Evolutionary conservation across 495 filamentous ascomycete genomes (phyloP).

Genomic region (Xanthoparmelia taractica): DNA sequence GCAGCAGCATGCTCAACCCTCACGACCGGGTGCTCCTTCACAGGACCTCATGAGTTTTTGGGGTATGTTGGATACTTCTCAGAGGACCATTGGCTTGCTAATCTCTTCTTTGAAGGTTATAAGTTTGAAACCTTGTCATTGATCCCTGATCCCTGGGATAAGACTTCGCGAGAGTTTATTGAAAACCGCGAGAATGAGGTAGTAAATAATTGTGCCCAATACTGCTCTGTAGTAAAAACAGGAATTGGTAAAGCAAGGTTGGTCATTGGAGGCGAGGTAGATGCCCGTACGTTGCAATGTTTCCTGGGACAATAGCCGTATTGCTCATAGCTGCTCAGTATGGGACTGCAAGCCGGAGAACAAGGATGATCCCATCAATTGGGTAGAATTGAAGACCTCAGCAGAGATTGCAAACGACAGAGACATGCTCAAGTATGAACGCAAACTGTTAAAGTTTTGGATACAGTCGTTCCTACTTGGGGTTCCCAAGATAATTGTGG

Average conservation of each 20-base stretch:
- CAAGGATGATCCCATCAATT: conserved; percentile 63
- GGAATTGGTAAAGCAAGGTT: conserved; percentile 66
- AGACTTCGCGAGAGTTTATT: conserved; percentile 63
- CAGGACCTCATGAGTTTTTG: conserved; percentile 61
- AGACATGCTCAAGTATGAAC: conserved; percentile 68
- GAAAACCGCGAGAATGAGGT: conserved; percentile 60
- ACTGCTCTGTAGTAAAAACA: conserved; percentile 86
- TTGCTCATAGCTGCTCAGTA: conserved; percentile 39
- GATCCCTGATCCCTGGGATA: conserved; percentile 62
- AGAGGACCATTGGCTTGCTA: not conserved
- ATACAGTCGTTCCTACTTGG: conserved; percentile 88
- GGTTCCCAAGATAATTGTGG: conserved; percentile 84
- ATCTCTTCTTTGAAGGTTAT: conserved; percentile 53
- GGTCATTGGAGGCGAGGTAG: conserved; percentile 89
- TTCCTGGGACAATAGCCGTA: not conserved
- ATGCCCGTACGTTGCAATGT: conserved; percentile 55
- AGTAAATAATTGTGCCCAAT: conserved; percentile 84
- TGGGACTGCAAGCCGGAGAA: conserved; percentile 71
- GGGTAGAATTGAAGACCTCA: conserved; percentile 91
- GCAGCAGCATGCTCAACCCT: conserved; percentile 43
- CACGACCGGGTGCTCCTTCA: conserved; percentile 49
- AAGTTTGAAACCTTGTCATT: conserved; percentile 89
- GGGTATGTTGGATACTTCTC: conserved; percentile 35
- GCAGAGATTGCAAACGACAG: conserved; percentile 57
- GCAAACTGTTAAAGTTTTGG: conserved; percentile 92